A percentile compares a stretch with the other conserved stretches of the same genome.
phyloP scores from a whole-genome alignment of 495 filamentous ascomycete species.

The Pseudevernia furfuracea region DNA sequence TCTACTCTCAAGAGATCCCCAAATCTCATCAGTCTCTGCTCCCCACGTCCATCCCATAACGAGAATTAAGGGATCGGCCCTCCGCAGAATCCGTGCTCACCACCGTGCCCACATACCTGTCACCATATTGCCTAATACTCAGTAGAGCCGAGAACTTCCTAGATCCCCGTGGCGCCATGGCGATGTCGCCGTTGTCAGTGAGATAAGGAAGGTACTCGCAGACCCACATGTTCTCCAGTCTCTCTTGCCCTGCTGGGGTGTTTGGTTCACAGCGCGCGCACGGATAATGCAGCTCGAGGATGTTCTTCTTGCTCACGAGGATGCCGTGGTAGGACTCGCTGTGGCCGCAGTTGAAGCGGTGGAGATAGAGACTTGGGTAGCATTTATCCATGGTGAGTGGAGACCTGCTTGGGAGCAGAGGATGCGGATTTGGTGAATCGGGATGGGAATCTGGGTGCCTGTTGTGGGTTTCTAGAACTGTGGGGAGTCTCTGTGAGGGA shows the following conservation, averaged over 20 bases:
- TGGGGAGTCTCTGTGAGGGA: too few species aligned
- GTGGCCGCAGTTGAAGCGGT: constrained; percentile 5
- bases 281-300: background rate
- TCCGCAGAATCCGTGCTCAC: background rate
- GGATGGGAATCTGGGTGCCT: background rate
- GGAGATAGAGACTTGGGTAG: background rate
- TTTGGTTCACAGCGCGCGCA: constrained; percentile 7
- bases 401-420: background rate
- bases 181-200: background rate
- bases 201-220: background rate
- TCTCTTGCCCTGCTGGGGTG: constrained; percentile 1
- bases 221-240: background rate
- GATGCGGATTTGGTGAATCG: background rate
- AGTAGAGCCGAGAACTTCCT: background rate
- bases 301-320: background rate
- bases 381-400: background rate
- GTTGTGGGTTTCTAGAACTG: background rate
- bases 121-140: background rate
- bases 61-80: background rate
- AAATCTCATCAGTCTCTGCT: too few species aligned
- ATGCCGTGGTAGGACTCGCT: background rate
- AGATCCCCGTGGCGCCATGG: background rate
- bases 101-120: background rate
- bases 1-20: too few species aligned
- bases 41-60: background rate